Percentiles rank a stretch among this genome's conserved stretches.
Conservation (phyloP, 2,329 filamentous ascomycete species). For the Aspergillus sp. region DNA sequence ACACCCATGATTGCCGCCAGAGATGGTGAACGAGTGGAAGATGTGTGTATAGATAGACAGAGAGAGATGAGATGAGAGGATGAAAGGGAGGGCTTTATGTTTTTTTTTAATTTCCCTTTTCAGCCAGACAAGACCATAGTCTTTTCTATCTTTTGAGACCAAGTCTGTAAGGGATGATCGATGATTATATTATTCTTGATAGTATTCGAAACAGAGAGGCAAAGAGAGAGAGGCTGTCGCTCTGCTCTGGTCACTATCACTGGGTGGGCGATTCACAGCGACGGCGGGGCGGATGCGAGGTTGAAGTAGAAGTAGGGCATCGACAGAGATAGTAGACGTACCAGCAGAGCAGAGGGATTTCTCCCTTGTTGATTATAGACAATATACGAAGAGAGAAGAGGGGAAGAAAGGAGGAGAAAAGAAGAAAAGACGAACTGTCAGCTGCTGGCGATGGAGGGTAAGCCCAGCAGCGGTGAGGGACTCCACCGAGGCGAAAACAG, state of each 20-base stretch:
- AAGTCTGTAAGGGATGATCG: not conserved
- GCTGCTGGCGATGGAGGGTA: conserved; percentile 1
- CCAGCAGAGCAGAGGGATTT: conserved; percentile 13
- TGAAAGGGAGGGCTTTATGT: not conserved
- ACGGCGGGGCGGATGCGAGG: conserved; percentile 6
- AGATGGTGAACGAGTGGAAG: conserved; percentile 11
- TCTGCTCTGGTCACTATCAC: conserved; percentile 14
- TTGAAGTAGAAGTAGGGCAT: conserved; percentile 1
- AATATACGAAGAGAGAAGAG: not conserved
- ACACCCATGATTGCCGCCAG: conserved; percentile 37
- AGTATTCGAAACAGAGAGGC: not conserved
- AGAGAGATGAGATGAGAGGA: not conserved
- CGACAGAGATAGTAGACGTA: conserved; percentile 12
- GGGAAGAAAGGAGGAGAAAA: not conserved
- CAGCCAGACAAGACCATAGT: conserved; percentile 32
- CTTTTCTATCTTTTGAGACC: conserved; percentile 9
- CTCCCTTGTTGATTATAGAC: not conserved
- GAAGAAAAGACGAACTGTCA: not conserved
- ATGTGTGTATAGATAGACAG: conserved; percentile 3
- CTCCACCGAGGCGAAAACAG: not conserved
- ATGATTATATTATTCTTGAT: not conserved
- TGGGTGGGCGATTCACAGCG: conserved; percentile 9
- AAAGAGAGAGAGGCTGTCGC: conserved; percentile 6
- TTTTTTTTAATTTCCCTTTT: conserved; percentile 10
- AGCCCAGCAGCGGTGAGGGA: not conserved